These are phyloP conservation scores for Penstemon newberryi DNA, from an alignment of 257 asterid genomes.

Conservation along the genomic window DNA sequence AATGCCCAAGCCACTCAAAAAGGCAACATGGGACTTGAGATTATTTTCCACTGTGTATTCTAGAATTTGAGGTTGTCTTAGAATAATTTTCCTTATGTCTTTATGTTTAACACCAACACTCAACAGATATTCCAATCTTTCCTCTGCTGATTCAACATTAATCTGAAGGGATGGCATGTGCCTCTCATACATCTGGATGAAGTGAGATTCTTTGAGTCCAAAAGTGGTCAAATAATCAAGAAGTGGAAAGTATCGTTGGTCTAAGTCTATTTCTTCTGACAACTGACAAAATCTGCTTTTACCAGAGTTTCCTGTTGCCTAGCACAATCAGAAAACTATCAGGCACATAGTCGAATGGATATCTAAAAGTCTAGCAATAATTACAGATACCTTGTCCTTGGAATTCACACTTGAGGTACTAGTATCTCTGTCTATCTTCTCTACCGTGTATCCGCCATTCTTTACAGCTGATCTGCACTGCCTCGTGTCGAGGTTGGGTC, in stretches of 20 bases:
- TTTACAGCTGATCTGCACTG: slow-evolving; percentile 35
- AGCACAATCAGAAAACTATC: slow-evolving; percentile 34
- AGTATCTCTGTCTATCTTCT: slow-evolving; percentile 27
- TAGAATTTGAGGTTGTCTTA: slow-evolving; percentile 92
- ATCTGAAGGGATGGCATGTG: slow-evolving; percentile 95
- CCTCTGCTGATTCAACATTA: slow-evolving; percentile 73
- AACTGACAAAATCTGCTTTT: slow-evolving; percentile 51
- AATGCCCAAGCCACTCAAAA: slow-evolving; percentile 69
- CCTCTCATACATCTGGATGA: slow-evolving; percentile 87
- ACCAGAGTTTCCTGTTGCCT: slow-evolving; percentile 43
- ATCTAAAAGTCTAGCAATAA: slow-evolving; percentile 21
- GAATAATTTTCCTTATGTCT: slow-evolving; percentile 73
- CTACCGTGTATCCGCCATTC: slow-evolving; percentile 32
- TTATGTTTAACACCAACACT: slow-evolving; percentile 79
- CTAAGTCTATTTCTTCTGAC: slow-evolving; percentile 75
- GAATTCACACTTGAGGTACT: slow-evolving; percentile 30
- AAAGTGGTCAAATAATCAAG: slow-evolving; percentile 77
- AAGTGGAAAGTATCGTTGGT: slow-evolving; percentile 77
- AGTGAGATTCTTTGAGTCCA: slow-evolving; percentile 81
- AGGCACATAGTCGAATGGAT: slow-evolving; percentile 9
- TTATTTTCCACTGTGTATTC: slow-evolving; percentile 84
- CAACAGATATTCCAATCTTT: slow-evolving; percentile 73
- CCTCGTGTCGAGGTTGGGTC: slow-evolving; percentile 29
- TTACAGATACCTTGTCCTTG: slow-evolving; percentile 45
- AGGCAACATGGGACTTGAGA: slow-evolving; percentile 82